Evolutionary conservation across 306 rosid genomes (phyloP), one percentile per base, ranked within the genome.

Genomic region (Cucurbita ficifolia): DNA sequence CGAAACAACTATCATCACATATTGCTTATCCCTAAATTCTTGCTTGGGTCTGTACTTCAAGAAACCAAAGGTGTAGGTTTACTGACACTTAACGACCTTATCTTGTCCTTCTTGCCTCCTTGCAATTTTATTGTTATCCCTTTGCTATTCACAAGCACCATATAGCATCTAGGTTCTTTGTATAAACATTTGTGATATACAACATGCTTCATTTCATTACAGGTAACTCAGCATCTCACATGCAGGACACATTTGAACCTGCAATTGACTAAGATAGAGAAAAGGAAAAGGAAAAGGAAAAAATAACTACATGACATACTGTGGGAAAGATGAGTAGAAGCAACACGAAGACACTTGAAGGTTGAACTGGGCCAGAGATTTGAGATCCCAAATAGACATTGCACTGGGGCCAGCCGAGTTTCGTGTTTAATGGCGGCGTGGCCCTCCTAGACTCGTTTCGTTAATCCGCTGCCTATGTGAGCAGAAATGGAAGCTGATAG

Each of bases 71-170:
- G 73, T 46, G 56, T 69, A 69, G 73, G 73, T 48, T 67, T 45
- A 46, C 10, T 50, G 74, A 70, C 74, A 70, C 2, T 70, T 33
- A 46, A 50, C 58, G 33, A 70, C 74, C 73, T 46, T 24, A 70
- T 29, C 59, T 46, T 69, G 74, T 70, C 74, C 74, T 70, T 70
- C 29, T 50, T 70, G 74, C 74, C 58, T 70, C 74, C 74, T 70
- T 49, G 74, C 74, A 70, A 17, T 29, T 65, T 19, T 65, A 65
- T 48, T 70, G 46, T 14, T 33, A 70, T 70, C 45, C 21, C 22
- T 40, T 40, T 39, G 14, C 70, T 63, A n/a, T 63, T 46, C 73
- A 69, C 12, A 69, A 46, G 43, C 21, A 70, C 9, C 55, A 70
- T 4, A 48, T 69, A 48, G 53, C 55, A 33, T 70, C 74, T 49